Base-by-base conservation (phyloP, 2,329 filamentous ascomycete genomes). In the Fusarium pseudocircinatum region DNA sequence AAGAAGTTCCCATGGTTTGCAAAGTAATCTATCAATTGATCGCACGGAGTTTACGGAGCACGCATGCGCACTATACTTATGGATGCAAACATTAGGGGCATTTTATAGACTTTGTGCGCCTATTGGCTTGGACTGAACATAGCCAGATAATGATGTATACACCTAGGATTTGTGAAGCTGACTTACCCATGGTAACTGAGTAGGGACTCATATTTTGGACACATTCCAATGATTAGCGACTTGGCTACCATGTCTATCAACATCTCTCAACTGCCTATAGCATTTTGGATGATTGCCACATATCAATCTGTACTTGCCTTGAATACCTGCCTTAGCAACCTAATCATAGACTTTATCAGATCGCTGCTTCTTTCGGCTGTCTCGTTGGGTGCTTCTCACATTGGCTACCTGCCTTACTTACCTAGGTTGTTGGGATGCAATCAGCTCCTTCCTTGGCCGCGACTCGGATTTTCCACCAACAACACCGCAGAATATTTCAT, bases 1-100 rank as follows among this genome's bases (percentile, higher is more conserved):
- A 91, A 91, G 83, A 91, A 91, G 79, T 92, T 92, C 75, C 88
- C 88, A 16, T 92, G 90, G 90, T 89, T 91, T 80, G 85, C 87
- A 75, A 90, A 88, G 78, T 85, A 81, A 49, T 62, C 20, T 68
- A 44, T 78, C 59, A 37, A 50, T 66, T 59, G 52, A 42, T 63
- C 60, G 67, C 57, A 56, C 74, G 79, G 78, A 79, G 79, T 80
- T 79, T 57, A 43, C 49, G 72, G 72, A 69, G 64, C 64, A 54
- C 65, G 67, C 69, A 44, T 36, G n/a, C 64, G 39, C 46, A 56
- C 58, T 67, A 58, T 63, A 62, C 37, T 69, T 37, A 39, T 43
- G 46, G 57, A 52, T 63, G 61, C 68, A 60, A 65, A 63, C 67
- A 70, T 63, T 32, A 43, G 61, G 71, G 44, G 65, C 59, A 73